Base-by-base conservation (phyloP, 148 eudicot genomes). In the Fagopyrum tataricum region DNA sequence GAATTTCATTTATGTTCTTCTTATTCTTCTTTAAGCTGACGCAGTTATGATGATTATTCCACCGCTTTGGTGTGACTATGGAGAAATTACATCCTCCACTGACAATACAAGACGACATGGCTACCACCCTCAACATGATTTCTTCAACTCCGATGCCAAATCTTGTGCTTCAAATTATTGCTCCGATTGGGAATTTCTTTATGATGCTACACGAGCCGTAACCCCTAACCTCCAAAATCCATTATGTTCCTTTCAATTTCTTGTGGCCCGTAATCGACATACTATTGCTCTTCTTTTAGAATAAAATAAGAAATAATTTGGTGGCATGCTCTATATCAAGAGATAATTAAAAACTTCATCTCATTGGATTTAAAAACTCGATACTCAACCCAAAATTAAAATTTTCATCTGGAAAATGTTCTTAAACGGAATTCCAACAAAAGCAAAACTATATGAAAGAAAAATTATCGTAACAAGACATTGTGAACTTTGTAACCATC, bases 21-120 rank as follows among this genome's bases (percentile, higher is more conserved):
- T 9, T 64, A 64, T 17, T 64, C 69, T 14, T 64, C 3, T 64
- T 64, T 20, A 64, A 13, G 20, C 15, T 31, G 17, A 64, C 15
- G 15, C 69, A 64, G 26, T 37, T 39, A 59, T 59, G 12, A 24
- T 11, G 66, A 24, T 59, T 59, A 23, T 59, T 39, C 66, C 12
- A 24, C 43, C 44, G 69, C 8, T 20, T 64, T 64, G 69, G 44
- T 31, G 42, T 12, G 37, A 31, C 37, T 31, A 31, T 31, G 39
- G 64, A 21, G 64, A 58, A 58, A 58, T 11, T 58, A 23, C 64
- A 58, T 58, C 64, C 64, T 58, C 64, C 64, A 23, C 64, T 31
- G 14, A 58, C 13, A 37, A 23, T 21, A 23, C 64, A 58, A 58
- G 64, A 21, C 7, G 64, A 58, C 64, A 23, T 23, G 37, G 64